A percentile compares a stretch with the other conserved stretches of the same genome.
Conservation (phyloP, 176 grass and related monocot species). For the Rhynchospora pubera region DNA sequence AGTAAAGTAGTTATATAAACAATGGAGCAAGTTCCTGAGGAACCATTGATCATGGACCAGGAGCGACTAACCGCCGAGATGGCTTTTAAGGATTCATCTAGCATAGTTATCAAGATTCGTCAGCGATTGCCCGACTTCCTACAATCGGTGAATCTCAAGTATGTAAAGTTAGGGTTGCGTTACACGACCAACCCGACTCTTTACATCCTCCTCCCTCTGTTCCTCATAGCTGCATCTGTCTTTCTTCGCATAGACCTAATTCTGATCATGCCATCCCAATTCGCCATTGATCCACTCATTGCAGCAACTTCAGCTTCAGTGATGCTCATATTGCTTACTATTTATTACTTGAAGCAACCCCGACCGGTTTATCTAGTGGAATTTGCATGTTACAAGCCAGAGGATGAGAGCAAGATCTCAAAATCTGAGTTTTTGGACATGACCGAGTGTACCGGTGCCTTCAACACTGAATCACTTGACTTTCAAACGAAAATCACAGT, state of each 20-base stretch:
- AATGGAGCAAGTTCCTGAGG: constrained; percentile 15
- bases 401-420: constrained; percentile 42
- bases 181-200: constrained; percentile 21
- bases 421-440: constrained; percentile 53
- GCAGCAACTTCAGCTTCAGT: constrained; percentile 17
- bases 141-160: constrained; percentile 63
- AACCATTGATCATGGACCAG: constrained; percentile 46
- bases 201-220: constrained; percentile 16
- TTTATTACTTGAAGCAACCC: constrained; percentile 37
- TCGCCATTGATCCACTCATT: constrained; percentile 33
- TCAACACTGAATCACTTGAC: constrained; percentile 41
- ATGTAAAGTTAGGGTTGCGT: constrained; percentile 49
- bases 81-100: constrained; percentile 21
- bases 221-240: constrained; percentile 27
- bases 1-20: background rate
- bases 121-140: constrained; percentile 60
- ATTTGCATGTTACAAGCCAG: constrained; percentile 61
- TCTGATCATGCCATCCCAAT: constrained; percentile 11
- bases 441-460: constrained; percentile 34
- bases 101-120: constrained; percentile 65
- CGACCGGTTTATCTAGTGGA: constrained; percentile 62
- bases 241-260: constrained; percentile 23
- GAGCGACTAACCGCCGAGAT: constrained; percentile 60
- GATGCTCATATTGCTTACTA: constrained; percentile 19
- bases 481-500: constrained; percentile 66